Conservation (phyloP, 2,329 filamentous ascomycete genomes). For the Amphichorda felina region DNA sequence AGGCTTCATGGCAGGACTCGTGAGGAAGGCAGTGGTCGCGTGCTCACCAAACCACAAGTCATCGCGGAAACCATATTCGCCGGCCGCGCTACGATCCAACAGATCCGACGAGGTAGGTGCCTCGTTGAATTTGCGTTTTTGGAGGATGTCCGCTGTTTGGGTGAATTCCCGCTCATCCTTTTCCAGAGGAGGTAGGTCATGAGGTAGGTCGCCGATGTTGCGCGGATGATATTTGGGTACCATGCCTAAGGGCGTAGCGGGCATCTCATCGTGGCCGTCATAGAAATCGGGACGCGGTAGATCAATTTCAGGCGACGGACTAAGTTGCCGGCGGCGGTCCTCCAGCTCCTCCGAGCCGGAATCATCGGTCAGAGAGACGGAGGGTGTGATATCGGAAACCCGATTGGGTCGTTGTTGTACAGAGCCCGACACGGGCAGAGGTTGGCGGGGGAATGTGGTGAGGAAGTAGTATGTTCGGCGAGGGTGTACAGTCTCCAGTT, state of each 20-base stretch:
- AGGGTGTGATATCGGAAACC: constrained; percentile 64
- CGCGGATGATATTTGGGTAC: constrained; percentile 25
- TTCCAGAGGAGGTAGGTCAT: constrained; percentile 80
- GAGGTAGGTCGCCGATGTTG: constrained; percentile 36
- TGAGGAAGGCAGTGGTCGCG: constrained; percentile 32
- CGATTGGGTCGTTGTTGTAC: constrained; percentile 7
- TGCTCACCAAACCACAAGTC: constrained; percentile 42
- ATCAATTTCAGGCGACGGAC: constrained; percentile 87
- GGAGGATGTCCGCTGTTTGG: constrained; percentile 80
- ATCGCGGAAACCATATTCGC: constrained; percentile 28
- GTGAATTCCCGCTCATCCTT: constrained; percentile 96
- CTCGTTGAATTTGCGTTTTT: constrained; percentile 47
- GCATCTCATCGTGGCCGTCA: constrained; percentile 53
- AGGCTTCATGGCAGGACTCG: constrained; percentile 40
- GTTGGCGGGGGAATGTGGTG: constrained; percentile 74
- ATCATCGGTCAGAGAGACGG: constrained; percentile 50
- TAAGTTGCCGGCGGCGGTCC: constrained; percentile 58
- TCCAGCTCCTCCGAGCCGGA: constrained; percentile 58
- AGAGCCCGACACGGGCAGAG: constrained; percentile 47
- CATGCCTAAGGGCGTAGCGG: constrained; percentile 50
- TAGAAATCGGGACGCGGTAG: constrained; percentile 81
- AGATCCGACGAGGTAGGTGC: constrained; percentile 16
- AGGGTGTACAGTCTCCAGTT: constrained; percentile 83
- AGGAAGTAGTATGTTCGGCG: constrained; percentile 95
- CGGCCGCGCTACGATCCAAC: constrained; percentile 14